Percentiles rank a stretch among this genome's conserved stretches.
These are phyloP conservation scores for Paecilomyces dactylethromorphus DNA, from an alignment of 2,329 filamentous ascomycete species.

Conservation along the genomic window DNA sequence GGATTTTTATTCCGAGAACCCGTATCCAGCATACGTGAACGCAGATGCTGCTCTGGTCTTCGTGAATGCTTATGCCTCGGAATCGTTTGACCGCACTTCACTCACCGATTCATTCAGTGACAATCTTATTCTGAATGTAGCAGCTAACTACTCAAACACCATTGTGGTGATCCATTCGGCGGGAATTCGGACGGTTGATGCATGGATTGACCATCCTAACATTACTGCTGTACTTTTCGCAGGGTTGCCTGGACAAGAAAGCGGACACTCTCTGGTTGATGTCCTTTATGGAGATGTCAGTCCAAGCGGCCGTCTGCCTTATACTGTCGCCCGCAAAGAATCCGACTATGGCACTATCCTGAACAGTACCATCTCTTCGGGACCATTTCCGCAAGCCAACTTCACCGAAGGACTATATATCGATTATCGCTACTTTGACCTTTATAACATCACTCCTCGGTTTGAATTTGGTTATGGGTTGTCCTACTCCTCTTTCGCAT, in stretches of 20 bases:
- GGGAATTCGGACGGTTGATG: too few relatives aligned
- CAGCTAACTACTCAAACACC: conserved; percentile 53
- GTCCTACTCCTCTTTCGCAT: conserved; percentile 52
- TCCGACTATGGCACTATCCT: conserved; percentile 46
- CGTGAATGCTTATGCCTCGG: too few relatives aligned
- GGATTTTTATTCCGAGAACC: too few relatives aligned
- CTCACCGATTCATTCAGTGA: too few relatives aligned
- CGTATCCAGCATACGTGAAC: too few relatives aligned
- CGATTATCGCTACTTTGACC: conserved; percentile 40
- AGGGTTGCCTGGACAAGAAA: conserved; percentile 55
- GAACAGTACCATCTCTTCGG: conserved; percentile 47
- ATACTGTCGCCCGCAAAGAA: conserved; percentile 52
- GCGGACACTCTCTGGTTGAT: conserved; percentile 40
- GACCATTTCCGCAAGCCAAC: conserved; percentile 39
- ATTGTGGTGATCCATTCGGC: conserved; percentile 61
- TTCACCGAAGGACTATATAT: conserved; percentile 53
- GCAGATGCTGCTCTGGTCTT: too few relatives aligned
- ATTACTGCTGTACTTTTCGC: conserved; percentile 59
- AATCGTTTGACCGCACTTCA: too few relatives aligned
- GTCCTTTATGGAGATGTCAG: conserved; percentile 39
- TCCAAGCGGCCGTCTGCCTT: conserved; percentile 53
- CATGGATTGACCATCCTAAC: conserved; percentile 58
- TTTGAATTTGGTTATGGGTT: conserved; percentile 54
- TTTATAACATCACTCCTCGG: conserved; percentile 42
- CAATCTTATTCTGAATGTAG: too few relatives aligned